phyloP scores from a whole-genome alignment of 2,329 filamentous ascomycete species.

The Zalaria sp. region DNA sequence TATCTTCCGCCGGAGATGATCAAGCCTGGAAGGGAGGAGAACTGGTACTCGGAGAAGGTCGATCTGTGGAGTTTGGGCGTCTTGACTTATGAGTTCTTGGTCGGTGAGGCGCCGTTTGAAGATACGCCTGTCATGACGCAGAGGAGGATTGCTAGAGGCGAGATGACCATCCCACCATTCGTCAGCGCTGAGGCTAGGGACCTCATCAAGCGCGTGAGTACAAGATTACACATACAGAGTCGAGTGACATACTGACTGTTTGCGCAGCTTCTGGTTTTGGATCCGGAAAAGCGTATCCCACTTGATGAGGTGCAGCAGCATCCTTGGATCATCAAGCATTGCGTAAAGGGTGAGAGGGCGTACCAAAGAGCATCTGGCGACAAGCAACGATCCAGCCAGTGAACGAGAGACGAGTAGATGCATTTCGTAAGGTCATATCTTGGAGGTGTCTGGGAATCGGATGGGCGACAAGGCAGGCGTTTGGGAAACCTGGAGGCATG shows the following conservation, averaged over 20 bases:
- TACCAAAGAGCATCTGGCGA: constrained; percentile 26
- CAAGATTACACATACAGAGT: neutral
- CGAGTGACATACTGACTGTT: neutral
- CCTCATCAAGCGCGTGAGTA: constrained; percentile 12
- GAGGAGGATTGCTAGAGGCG: constrained; percentile 10
- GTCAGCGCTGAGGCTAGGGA: constrained; percentile 10
- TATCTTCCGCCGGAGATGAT: constrained; percentile 11
- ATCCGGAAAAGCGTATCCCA: constrained; percentile 9
- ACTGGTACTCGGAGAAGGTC: constrained; percentile 11
- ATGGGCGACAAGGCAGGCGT: neutral
- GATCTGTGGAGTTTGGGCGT: constrained; percentile 10
- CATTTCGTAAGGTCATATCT: neutral
- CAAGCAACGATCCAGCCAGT: constrained; percentile 11
- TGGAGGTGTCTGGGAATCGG: neutral
- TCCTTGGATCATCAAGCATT: constrained; percentile 11
- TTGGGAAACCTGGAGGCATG: neutral
- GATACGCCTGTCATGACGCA: constrained; percentile 10
- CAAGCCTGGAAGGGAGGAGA: constrained; percentile 9
- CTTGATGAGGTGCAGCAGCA: constrained; percentile 8
- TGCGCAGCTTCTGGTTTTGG: constrained; percentile 7
- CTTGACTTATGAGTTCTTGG: constrained; percentile 9
- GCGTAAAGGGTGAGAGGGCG: constrained; percentile 29
- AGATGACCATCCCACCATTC: constrained; percentile 9
- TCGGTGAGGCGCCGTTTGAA: constrained; percentile 10
- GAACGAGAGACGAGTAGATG: neutral